Conservation (phyloP, 1,284 basidiomycete genomes). For the Ganoderma sp. region DNA sequence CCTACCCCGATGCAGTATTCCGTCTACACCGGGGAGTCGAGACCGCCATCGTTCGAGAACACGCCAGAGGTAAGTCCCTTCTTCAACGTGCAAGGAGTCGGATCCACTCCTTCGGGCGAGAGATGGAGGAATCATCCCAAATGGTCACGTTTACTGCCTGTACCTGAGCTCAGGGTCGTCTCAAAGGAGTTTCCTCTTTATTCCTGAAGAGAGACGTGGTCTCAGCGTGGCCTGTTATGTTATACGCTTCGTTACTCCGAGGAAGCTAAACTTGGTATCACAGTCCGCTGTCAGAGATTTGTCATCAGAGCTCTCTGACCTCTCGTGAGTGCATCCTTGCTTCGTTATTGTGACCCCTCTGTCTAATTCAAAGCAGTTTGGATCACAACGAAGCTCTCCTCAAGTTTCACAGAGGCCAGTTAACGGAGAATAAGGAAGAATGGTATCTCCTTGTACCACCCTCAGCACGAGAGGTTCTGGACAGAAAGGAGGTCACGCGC, state of each 20-base stretch:
- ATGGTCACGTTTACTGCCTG: not conserved
- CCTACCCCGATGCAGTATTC: slow-evolving; percentile 26
- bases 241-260: not conserved
- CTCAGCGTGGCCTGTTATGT: not conserved
- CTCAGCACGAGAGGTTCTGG: slow-evolving; percentile 69
- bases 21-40: slow-evolving; percentile 33
- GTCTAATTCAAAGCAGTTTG: slow-evolving; percentile 45
- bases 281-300: slow-evolving; percentile 41
- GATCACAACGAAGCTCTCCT: slow-evolving; percentile 67
- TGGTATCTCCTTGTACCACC: slow-evolving; percentile 79
- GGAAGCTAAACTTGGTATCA: slow-evolving; percentile 4
- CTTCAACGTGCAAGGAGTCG: not conserved
- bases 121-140: not conserved
- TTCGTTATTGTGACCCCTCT: slow-evolving; percentile 22
- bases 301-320: slow-evolving; percentile 56
- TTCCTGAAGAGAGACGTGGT: not conserved
- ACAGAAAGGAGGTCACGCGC: slow-evolving; percentile 74
- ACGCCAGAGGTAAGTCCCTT: slow-evolving; percentile 40
- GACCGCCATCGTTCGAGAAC: slow-evolving; percentile 40
- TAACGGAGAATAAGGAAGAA: slow-evolving; percentile 68
- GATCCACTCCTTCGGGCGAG: not conserved
- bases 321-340: slow-evolving; percentile 54
- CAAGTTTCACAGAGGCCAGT: slow-evolving; percentile 66
- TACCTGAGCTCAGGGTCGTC: not conserved
- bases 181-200: not conserved